Evolutionary conservation across 192 early-diverging fungal species (phyloP).

Genomic region (Linnemannia schmuckeri): DNA sequence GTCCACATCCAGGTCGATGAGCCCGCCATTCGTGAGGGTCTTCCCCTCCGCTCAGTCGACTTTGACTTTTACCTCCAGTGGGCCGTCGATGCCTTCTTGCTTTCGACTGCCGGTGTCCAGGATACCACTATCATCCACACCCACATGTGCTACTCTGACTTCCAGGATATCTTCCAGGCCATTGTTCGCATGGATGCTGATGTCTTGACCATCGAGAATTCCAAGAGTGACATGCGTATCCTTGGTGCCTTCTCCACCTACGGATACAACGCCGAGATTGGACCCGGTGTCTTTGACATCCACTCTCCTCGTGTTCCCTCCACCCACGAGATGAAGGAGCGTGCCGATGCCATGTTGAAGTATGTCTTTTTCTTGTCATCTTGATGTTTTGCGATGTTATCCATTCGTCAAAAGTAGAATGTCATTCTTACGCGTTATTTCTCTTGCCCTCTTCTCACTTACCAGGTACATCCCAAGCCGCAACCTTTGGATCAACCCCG

Average conservation of each 20-base stretch:
- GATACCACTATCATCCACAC: conserved; percentile 96
- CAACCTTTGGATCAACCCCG: conserved; percentile 96
- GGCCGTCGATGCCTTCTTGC: conserved; percentile 94
- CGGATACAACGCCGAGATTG: conserved; percentile 91
- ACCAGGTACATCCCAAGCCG: conserved; percentile 81
- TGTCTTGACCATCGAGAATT: conserved; percentile 98
- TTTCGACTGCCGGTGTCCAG: conserved; percentile 87
- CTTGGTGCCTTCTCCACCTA: conserved; percentile 86
- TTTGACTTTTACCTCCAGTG: conserved; percentile 94
- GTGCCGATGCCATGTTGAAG: conserved; percentile 82
- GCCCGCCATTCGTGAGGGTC: conserved; percentile 98
- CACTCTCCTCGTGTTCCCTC: conserved; percentile 98
- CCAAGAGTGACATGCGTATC: conserved; percentile 97
- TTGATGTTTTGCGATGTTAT: neutral
- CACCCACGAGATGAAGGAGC: conserved; percentile 87
- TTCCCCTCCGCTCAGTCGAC: conserved; percentile 90
- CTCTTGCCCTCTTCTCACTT: neutral
- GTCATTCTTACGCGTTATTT: neutral
- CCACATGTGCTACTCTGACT: conserved; percentile 99
- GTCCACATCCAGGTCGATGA: conserved; percentile 98
- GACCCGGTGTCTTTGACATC: conserved; percentile 98
- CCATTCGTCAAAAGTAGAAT: neutral
- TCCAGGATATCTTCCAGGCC: conserved; percentile 97
- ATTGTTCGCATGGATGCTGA: conserved; percentile 95
- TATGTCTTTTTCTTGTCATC: conserved; percentile 9